Conservation (phyloP, 768 basidiomycete genomes). For the Tubosaeta sp. region DNA sequence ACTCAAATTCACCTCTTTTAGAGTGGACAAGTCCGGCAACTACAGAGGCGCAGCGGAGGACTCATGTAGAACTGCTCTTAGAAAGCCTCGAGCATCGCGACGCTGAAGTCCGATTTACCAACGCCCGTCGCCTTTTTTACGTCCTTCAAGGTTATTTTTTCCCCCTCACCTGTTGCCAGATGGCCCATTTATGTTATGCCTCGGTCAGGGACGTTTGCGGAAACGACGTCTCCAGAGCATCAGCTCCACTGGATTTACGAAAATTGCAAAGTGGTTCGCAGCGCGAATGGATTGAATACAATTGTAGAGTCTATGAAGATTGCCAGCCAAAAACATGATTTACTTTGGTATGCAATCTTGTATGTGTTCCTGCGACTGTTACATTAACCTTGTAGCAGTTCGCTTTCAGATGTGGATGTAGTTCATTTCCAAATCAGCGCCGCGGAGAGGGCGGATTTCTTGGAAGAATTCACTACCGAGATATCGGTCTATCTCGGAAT, state of each 20-base stretch:
- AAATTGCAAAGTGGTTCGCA: conserved; percentile 83
- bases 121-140: conserved; percentile 84
- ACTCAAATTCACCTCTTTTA: conserved; percentile 20
- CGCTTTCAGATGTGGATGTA: conserved; percentile 71
- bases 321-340: conserved; percentile 81
- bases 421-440: conserved; percentile 65
- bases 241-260: conserved; percentile 96
- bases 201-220: conserved; percentile 76
- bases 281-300: conserved; percentile 75
- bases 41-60: conserved; percentile 54
- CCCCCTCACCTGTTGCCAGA: neutral
- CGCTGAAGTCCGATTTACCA: conserved; percentile 78
- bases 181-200: conserved; percentile 9
- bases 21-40: conserved; percentile 75
- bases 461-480: conserved; percentile 90
- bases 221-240: conserved; percentile 88
- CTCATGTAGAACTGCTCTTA: conserved; percentile 74
- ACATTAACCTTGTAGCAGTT: conserved; percentile 39
- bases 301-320: conserved; percentile 89
- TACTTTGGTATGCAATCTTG: conserved; percentile 54
- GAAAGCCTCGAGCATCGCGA: conserved; percentile 87
- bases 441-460: conserved; percentile 69
- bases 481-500: conserved; percentile 92
- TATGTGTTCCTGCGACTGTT: neutral
- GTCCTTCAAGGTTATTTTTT: conserved; percentile 73